Base-by-base conservation (phyloP, 1,284 basidiomycete species). In the Ustilago vetiveriae region DNA sequence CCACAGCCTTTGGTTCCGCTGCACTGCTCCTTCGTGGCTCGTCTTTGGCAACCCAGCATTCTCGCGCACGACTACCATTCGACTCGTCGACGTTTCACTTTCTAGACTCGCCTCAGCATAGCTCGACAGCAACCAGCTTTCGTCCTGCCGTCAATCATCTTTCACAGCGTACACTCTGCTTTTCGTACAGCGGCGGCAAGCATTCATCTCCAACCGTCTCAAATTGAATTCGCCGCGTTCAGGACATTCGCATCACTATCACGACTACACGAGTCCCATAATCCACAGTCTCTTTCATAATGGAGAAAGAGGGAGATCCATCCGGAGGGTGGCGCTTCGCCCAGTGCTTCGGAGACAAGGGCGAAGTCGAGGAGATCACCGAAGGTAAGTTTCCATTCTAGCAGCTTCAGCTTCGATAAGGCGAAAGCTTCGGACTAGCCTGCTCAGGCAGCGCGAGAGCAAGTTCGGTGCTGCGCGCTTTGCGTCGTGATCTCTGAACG, bases 291-390 rank as follows among this genome's bases (percentile, higher is more conserved):
- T 16, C 27, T 23, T 19, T 16, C 50, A 65, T 27, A 59, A 72
- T 78, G 76, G 74, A 78, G 47, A 72, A 74, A 48, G 80, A 82
- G 22, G 73, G 75, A 48, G 78, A 81, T 42, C 72, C 80, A 14
- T 80, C 79, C 9, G 76, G 76, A 27, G 78, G 78, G 81, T 98
- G 96, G 96, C 90, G 94, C 79, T 99, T 99, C 84, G 96, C 96
- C 51, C 96, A 99, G 83, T 98, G 96, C 85, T 99, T 99, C 83
- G 96, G 96, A 78, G 82, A 82, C 56, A 82, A 83, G 72, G 83
- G 82, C 32, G 83, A 98, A 83, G 95, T 98, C 26, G 96, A 98
- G 83, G 96, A 99, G 84, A 98, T 99, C 82, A 99, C 96, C 67
- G 95, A 99, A 86, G 94, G 94, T 94, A 76, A 75, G 82, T 78